phyloP scores from a whole-genome alignment of 208 protist genomes.

The Porcisia hertigi region DNA sequence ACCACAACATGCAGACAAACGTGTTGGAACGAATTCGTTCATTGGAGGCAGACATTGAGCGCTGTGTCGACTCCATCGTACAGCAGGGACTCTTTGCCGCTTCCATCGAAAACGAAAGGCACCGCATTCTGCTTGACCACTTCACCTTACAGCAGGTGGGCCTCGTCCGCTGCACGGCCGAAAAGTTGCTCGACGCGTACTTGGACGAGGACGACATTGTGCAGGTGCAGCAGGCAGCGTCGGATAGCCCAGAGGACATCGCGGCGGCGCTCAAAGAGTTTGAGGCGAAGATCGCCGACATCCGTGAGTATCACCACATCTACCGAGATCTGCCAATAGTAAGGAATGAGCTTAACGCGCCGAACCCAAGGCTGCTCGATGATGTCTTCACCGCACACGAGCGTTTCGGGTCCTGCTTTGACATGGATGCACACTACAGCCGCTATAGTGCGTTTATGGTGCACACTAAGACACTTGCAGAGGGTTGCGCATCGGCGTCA shows the following conservation, averaged over 20 bases:
- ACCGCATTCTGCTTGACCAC: constrained; percentile 78
- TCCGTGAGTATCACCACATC: constrained; percentile 81
- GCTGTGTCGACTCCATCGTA: constrained; percentile 76
- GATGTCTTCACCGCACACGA: constrained; percentile 62
- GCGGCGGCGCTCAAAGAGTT: constrained; percentile 65
- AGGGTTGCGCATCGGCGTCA: constrained; percentile 2
- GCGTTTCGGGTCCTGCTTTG: constrained; percentile 70
- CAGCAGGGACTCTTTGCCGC: constrained; percentile 73
- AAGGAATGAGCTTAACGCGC: constrained; percentile 45
- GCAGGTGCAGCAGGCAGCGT: constrained; percentile 48
- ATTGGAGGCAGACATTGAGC: constrained; percentile 84
- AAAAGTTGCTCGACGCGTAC: constrained; percentile 85
- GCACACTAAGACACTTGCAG: constrained; percentile 51
- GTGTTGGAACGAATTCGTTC: constrained; percentile 80
- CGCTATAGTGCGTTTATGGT: constrained; percentile 77
- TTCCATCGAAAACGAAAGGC: constrained; percentile 59
- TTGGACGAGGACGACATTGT: constrained; percentile 89
- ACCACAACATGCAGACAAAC: constrained; percentile 47
- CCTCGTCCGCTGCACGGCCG: constrained; percentile 45
- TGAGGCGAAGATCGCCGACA: constrained; percentile 74
- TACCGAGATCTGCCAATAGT: constrained; percentile 73
- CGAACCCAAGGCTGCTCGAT: constrained; percentile 53
- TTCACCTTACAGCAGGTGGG: constrained; percentile 69
- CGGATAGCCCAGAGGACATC: constrained; percentile 51
- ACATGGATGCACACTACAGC: constrained; percentile 77